Percentiles rank a stretch among this genome's conserved stretches.
phyloP scores from a whole-genome alignment of 192 early-diverging fungal genomes.

The Diversispora eburnea region DNA sequence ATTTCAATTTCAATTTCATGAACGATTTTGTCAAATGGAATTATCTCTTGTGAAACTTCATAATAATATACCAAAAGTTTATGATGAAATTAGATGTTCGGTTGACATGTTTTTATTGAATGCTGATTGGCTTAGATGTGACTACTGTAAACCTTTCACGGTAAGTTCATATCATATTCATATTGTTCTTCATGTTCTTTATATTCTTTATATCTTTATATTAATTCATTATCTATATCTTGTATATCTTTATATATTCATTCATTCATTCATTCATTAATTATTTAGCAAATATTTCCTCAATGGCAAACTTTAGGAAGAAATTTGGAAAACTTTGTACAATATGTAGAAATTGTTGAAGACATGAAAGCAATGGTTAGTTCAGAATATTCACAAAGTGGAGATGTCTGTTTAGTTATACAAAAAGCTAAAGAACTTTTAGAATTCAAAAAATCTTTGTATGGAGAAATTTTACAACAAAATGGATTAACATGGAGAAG shows the following conservation, averaged over 20 bases:
- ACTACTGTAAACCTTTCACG: conserved; percentile 10
- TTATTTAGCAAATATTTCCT: conserved; percentile 17
- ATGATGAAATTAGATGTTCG: neutral
- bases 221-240: no score
- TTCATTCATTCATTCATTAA: no score
- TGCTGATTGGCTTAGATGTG: conserved; percentile 16
- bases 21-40: conserved; percentile 2
- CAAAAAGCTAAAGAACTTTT: conserved; percentile 11
- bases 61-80: conserved; percentile 8
- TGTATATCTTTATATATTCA: no score
- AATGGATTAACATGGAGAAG: conserved; percentile 5
- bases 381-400: conserved; percentile 13
- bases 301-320: conserved; percentile 12
- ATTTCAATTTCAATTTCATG: conserved; percentile 11
- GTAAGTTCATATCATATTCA: neutral
- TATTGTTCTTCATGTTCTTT: neutral
- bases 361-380: conserved; percentile 13
- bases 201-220: no score
- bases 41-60: neutral
- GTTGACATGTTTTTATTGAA: conserved; percentile 15
- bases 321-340: conserved; percentile 19
- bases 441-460: conserved; percentile 14
- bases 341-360: conserved; percentile 25
- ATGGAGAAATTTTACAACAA: conserved; percentile 17
- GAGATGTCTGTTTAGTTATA: neutral